Conservation (phyloP, 2,329 filamentous ascomycete genomes). For the Cercospora zeae-maydis region DNA sequence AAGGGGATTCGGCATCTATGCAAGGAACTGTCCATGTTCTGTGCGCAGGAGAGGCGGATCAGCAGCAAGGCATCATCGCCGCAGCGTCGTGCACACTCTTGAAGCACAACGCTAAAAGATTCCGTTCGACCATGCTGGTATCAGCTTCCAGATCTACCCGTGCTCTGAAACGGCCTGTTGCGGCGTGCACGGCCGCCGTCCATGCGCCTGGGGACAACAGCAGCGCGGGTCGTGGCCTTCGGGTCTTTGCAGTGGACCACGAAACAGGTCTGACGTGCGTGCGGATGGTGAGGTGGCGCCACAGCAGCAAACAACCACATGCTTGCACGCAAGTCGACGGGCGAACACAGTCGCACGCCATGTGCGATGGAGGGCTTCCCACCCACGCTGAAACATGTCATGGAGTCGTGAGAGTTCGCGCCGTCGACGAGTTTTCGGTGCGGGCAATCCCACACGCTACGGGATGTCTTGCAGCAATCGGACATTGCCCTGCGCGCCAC, state of each 20-base stretch:
- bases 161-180: constrained; percentile 1
- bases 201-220: constrained; percentile 3
- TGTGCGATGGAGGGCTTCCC: constrained; percentile 4
- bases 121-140: neutral
- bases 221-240: constrained; percentile 16
- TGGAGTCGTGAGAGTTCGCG: constrained; percentile 6
- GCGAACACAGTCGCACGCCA: neutral
- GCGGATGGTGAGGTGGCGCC: constrained; percentile 4
- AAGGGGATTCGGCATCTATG: neutral
- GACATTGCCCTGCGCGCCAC: constrained; percentile 11
- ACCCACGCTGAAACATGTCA: constrained; percentile 1
- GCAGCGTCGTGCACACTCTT: neutral
- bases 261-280: constrained; percentile 20
- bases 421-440: neutral
- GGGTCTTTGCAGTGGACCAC: constrained; percentile 11
- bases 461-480: constrained; percentile 17
- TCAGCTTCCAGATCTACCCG: neutral
- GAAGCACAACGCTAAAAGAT: neutral
- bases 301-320: constrained; percentile 21
- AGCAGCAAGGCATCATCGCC: neutral
- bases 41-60: neutral
- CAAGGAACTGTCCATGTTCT: neutral
- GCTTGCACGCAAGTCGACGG: neutral
- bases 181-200: constrained; percentile 5
- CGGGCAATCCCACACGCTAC: constrained; percentile 8